Conservation (phyloP, 306 rosid genomes). For the Prunus padus region DNA sequence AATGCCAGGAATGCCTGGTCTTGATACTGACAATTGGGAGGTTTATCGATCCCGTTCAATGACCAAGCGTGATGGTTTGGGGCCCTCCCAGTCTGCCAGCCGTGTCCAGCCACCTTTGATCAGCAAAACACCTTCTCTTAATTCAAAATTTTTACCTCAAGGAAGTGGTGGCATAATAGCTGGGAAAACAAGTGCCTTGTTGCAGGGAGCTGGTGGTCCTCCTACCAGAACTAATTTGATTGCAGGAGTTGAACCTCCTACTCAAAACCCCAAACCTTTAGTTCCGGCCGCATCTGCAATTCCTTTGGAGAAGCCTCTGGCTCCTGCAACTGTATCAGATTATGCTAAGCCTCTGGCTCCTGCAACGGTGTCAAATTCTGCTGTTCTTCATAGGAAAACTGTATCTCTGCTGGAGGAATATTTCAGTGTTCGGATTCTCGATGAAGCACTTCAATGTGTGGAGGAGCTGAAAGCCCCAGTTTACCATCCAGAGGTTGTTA, state of each 20-base stretch:
- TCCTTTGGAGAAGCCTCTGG: conserved; percentile 17
- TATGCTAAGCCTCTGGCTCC: conserved; percentile 29
- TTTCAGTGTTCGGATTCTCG: conserved; percentile 38
- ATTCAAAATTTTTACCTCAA: conserved; percentile 41
- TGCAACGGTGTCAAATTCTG: conserved; percentile 11
- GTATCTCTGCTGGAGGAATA: conserved; percentile 43
- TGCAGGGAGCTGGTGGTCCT: conserved; percentile 32
- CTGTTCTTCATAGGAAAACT: conserved; percentile 31
- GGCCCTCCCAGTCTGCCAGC: conserved; percentile 8
- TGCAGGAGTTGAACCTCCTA: conserved; percentile 11
- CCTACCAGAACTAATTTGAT: conserved; percentile 5
- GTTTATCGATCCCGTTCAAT: conserved; percentile 32
- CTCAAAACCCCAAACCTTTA: conserved; percentile 20
- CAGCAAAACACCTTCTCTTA: conserved; percentile 30
- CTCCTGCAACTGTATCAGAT: conserved; percentile 8
- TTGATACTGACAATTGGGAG: conserved; percentile 37
- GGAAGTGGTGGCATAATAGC: conserved; percentile 35
- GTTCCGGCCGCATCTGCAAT: conserved; percentile 8
- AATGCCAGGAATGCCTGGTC: conserved; percentile 46
- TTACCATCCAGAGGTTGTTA: conserved; percentile 37
- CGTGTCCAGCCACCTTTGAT: conserved; percentile 26
- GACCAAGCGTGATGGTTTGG: conserved; percentile 24
- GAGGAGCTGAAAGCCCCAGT: conserved; percentile 41
- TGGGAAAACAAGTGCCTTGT: conserved; percentile 42
- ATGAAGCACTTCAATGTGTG: conserved; percentile 48